Base-by-base conservation (phyloP, 2,329 filamentous ascomycete species). In the Myriangium duriaei region DNA sequence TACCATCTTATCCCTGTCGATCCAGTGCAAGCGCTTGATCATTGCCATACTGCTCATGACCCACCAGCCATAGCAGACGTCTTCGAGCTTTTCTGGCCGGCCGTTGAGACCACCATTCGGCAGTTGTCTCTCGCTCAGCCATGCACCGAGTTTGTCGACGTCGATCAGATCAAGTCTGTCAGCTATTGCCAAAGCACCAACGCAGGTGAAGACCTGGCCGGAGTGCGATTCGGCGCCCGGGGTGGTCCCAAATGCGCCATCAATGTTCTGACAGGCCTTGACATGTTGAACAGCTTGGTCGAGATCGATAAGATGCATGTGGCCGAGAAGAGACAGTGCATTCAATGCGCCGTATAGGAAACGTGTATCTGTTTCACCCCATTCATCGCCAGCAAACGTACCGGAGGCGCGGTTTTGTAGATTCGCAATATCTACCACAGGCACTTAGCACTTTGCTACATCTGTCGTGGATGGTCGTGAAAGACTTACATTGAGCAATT, bases 51-150 rank as follows among this genome's bases (percentile, higher is more conserved):
- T 94, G 54, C 83, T 88, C 53, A 88, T 65, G 31, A 96, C 91
- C 91, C 91, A 98, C 91, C 91, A 98, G 57, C 85, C 94, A 63
- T 98, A 98, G 64, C 91, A 98, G 11, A 94, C 88, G 57, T 98
- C 91, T 56, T 94, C 88, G 45, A 82, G 65, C 66, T 98, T 98
- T 63, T 96, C 91, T 1, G 91, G 91, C 34, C 91, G 73, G 2
- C 91, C 91, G 56, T 98, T 98, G 35, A 98, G 65, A 0, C 91
- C 91, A 18, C 91, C 91, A 33, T 79, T 79, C 7, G 83, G 73
- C 17, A 93, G 68, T 57, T 98, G 91, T 45, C 91, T 74, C 61
- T 98, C 91, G 58, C 86, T 93, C 38, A 98, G 68, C 91, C 91
- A 98, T 34, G 76, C 74, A 12, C 79, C 87, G 4, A 96, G 66